Conservation (phyloP, 306 rosid genomes). For the Citrullus mucosospermus region DNA sequence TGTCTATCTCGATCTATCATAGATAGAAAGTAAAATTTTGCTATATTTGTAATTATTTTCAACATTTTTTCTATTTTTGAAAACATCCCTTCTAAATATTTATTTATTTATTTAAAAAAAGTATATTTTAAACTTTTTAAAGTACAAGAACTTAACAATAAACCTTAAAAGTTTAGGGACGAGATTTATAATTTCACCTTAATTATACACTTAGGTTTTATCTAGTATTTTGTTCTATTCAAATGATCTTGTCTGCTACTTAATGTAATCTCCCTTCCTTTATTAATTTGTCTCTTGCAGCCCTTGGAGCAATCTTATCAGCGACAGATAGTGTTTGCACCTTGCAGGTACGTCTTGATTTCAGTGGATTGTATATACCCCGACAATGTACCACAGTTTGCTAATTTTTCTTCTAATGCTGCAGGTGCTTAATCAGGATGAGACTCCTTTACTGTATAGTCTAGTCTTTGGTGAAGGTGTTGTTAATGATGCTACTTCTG, state of each 20-base stretch:
- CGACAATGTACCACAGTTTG: background rate
- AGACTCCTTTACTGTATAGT: constrained; percentile 58
- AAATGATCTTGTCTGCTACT: background rate
- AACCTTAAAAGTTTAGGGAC: no score
- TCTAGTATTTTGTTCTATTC: background rate
- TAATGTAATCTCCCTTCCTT: background rate
- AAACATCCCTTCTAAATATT: no score
- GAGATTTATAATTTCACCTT: background rate
- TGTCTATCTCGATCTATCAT: no score
- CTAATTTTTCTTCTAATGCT: constrained; percentile 13
- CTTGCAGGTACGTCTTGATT: constrained; percentile 32
- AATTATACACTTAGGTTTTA: background rate
- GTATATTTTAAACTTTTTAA: background rate
- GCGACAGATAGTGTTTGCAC: constrained; percentile 66
- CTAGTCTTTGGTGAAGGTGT: constrained; percentile 68
- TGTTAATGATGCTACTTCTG: constrained; percentile 62
- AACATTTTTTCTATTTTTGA: no score
- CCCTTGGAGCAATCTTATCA: constrained; percentile 59
- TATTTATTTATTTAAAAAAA: no score
- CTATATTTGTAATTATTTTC: no score
- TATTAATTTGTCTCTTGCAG: constrained; percentile 17
- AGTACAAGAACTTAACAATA: background rate
- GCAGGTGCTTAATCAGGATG: constrained; percentile 65
- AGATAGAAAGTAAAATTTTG: no score
- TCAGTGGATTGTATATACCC: background rate